These are phyloP conservation scores for Camelina sativa DNA, from an alignment of 345 rosid genomes.

Conservation along the genomic window DNA sequence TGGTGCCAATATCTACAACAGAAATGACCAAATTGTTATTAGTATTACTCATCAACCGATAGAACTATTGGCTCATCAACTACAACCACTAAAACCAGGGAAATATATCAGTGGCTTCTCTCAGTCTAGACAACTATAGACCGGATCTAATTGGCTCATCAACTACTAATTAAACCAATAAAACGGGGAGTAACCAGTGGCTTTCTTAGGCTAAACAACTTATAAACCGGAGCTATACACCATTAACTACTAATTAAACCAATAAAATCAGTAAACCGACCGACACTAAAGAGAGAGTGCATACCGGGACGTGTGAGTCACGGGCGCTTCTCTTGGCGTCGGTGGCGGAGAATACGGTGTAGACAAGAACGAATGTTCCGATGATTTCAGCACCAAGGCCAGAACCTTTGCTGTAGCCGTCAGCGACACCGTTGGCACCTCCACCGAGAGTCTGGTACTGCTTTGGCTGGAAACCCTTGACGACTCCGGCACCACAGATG, in stretches of 20 bases:
- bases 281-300: neutral
- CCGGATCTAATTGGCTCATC: neutral
- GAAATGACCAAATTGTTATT: neutral
- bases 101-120: too few relatives aligned
- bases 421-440: constrained; percentile 53
- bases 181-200: too few relatives aligned
- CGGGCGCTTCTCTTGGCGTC: constrained; percentile 61
- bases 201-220: too few relatives aligned
- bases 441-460: constrained; percentile 48
- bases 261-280: neutral
- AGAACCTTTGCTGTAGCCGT: constrained; percentile 53
- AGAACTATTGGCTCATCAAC: neutral
- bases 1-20: constrained; percentile 53
- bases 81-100: too few relatives aligned
- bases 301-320: constrained; percentile 58
- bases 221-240: neutral
- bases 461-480: constrained; percentile 51
- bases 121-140: too few relatives aligned
- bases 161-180: neutral
- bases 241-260: neutral
- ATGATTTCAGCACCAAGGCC: constrained; percentile 54
- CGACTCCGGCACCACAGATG: constrained; percentile 55
- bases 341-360: constrained; percentile 56
- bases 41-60: neutral
- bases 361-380: constrained; percentile 51